Evolutionary conservation across 306 rosid genomes (phyloP), one percentile per base, ranked within the genome.

Genomic region (Begonia masoniana): DNA sequence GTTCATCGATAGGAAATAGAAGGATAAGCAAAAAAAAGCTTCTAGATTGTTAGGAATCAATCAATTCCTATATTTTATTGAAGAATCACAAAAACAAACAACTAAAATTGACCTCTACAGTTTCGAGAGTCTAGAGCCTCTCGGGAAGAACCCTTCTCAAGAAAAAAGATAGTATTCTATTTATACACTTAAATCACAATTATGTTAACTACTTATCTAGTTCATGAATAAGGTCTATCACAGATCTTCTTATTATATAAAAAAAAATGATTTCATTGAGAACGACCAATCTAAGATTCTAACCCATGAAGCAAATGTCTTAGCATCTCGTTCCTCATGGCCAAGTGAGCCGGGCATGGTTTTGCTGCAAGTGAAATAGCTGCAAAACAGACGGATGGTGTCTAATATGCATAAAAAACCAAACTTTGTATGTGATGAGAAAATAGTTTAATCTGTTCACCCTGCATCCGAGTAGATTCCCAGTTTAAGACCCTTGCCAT

Each of bases 401-500:
- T 14, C 13, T 15, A 16, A 6, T n/a, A 14, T 24, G 13, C 9
- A 21, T 10, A 16, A 16, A 12, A 5, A 45, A 45, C 4, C 49
- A 45, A 12, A 7, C 49, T 45, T 45, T 31, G 39, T 31, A 31
- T 31, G 39, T 31, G 9, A 5, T 31, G 39, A 31, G 15, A 51
- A 51, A 51, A 21, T 35, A 2, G 46, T 13, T 42, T 35, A 43
- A 10, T 11, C 9, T 46, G 15, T 12, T 64, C 84, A 89, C 95
- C 97, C 95, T 47, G 95, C 83, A 75, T 89, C 97, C 11, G 97
- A 78, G 73, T 89, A 89, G 52, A 89, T 89, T 55, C 97, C 97
- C 21, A 89, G 80, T 75, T 85, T 85, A 47, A 89, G 94, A 60
- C 95, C 97, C 76, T 80, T 85, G 80, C 74, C 65, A 62, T 89